Evolutionary conservation across 2,329 filamentous ascomycete species (phyloP).

Genomic region (Pestalotiopsis sp.): DNA sequence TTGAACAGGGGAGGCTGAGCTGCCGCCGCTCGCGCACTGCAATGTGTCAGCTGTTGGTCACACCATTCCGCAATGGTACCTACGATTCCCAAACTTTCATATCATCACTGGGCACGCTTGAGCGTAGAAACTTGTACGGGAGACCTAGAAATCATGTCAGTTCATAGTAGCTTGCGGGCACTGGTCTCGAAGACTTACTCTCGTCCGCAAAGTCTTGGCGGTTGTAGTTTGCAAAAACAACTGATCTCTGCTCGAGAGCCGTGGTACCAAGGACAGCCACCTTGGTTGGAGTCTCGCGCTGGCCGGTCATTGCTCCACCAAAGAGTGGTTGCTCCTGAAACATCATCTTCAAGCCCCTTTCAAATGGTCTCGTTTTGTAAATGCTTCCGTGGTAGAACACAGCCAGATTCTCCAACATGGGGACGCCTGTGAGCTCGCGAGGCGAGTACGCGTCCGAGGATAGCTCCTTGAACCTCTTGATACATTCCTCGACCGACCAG

Average conservation of each 20-base stretch:
- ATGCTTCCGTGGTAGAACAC: constrained; percentile 32
- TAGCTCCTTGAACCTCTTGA: constrained; percentile 32
- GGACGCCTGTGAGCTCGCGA: constrained; percentile 30
- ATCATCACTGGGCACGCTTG: constrained; percentile 26
- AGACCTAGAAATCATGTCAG: constrained; percentile 17
- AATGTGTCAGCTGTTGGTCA: constrained; percentile 4
- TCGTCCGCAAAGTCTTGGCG: constrained; percentile 25
- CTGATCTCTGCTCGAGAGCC: constrained; percentile 23
- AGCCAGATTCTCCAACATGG: constrained; percentile 28
- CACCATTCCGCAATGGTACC: constrained; percentile 16
- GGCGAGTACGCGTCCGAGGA: constrained; percentile 28
- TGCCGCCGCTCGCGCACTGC: constrained; percentile 29
- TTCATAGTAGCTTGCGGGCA: neutral
- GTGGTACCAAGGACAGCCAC: constrained; percentile 29
- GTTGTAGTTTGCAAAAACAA: constrained; percentile 34
- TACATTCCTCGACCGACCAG: constrained; percentile 29
- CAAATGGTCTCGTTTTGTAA: constrained; percentile 30
- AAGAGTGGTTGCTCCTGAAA: constrained; percentile 31
- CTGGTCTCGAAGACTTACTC: constrained; percentile 16
- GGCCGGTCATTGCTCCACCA: constrained; percentile 23
- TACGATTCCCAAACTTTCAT: constrained; percentile 34
- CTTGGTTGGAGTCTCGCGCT: constrained; percentile 23
- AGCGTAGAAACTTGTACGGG: constrained; percentile 28
- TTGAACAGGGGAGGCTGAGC: constrained; percentile 31
- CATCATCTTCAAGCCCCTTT: constrained; percentile 25